phyloP scores from a whole-genome alignment of 306 rosid genomes.

The Begonia peltatifolia region DNA sequence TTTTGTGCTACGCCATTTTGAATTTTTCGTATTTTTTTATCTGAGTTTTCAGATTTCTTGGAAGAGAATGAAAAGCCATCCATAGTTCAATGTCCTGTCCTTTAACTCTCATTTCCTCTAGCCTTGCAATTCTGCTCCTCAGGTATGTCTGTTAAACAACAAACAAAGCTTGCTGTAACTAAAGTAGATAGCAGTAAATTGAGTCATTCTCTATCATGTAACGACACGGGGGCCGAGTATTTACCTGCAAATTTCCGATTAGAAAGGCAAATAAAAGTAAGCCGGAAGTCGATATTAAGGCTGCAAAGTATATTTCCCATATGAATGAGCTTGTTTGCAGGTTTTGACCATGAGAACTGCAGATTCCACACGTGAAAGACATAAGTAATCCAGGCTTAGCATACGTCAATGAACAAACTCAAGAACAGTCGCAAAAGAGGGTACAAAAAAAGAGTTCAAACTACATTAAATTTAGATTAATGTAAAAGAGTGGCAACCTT shows the following conservation, averaged over 20 bases:
- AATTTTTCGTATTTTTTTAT: conserved; percentile 8
- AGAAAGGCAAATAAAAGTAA: conserved; percentile 19
- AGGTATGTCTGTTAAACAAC: conserved; percentile 38
- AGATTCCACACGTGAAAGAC: too few relatives aligned
- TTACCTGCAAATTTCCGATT: conserved; percentile 28
- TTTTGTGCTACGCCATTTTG: conserved; percentile 7
- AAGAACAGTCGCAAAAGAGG: too few relatives aligned
- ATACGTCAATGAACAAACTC: too few relatives aligned
- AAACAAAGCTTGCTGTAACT: neutral
- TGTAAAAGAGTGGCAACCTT: too few relatives aligned
- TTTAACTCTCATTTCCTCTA: conserved; percentile 20
- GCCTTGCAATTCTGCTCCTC: conserved; percentile 41
- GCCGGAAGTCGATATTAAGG: conserved; percentile 12
- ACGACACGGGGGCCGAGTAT: neutral
- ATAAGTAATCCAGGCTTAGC: too few relatives aligned
- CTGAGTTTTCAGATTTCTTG: neutral
- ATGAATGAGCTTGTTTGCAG: conserved; percentile 9
- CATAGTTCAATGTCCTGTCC: conserved; percentile 15
- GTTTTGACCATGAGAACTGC: conserved; percentile 18
- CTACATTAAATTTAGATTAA: too few relatives aligned
- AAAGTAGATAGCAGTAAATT: too few relatives aligned
- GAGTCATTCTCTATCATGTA: too few relatives aligned
- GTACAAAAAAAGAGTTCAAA: too few relatives aligned
- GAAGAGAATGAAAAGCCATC: conserved; percentile 9
- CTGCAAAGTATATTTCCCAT: conserved; percentile 19